A percentile compares a stretch with the other conserved stretches of the same genome.
Evolutionary conservation across 108 stramenopile species (phyloP).

Genomic region (Nitzschia putrida): DNA sequence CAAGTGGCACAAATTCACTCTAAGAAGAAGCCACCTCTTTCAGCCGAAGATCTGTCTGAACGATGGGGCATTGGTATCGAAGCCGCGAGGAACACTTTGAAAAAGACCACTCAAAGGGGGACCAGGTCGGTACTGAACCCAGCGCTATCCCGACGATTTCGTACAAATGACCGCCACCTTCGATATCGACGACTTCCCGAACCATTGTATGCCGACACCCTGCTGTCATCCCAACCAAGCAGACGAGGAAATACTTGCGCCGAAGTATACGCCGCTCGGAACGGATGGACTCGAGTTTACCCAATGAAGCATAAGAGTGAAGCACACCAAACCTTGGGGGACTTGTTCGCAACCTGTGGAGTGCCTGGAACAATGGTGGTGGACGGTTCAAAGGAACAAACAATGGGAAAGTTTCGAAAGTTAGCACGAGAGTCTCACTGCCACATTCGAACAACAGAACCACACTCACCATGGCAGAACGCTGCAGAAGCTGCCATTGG

Average conservation of each 20-base stretch:
- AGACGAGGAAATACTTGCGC: constrained; percentile 21
- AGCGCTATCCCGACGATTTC: constrained; percentile 16
- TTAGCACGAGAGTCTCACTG: constrained; percentile 29
- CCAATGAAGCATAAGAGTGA: constrained; percentile 29
- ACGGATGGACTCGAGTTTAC: constrained; percentile 25
- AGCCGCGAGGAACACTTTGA: constrained; percentile 27
- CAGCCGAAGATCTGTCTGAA: constrained; percentile 18
- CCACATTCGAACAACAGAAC: constrained; percentile 22
- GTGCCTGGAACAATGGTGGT: constrained; percentile 33
- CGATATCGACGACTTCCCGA: constrained; percentile 16
- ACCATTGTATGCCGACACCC: constrained; percentile 33
- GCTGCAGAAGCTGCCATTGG: too few relatives aligned
- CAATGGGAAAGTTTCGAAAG: constrained; percentile 17
- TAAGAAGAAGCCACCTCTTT: not conserved
- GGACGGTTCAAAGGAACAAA: constrained; percentile 28
- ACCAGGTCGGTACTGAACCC: constrained; percentile 9
- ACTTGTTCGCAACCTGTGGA: constrained; percentile 14
- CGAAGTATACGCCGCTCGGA: constrained; percentile 39
- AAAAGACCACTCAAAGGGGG: constrained; percentile 25
- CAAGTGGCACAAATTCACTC: not conserved
- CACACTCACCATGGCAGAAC: constrained; percentile 20
- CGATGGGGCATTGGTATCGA: constrained; percentile 25
- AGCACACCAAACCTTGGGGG: constrained; percentile 18
- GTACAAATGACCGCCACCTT: constrained; percentile 19
- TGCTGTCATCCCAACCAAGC: constrained; percentile 23